Evolutionary conservation across 495 filamentous ascomycete genomes (phyloP).

Genomic region (Rostrohypoxylon terebratum): DNA sequence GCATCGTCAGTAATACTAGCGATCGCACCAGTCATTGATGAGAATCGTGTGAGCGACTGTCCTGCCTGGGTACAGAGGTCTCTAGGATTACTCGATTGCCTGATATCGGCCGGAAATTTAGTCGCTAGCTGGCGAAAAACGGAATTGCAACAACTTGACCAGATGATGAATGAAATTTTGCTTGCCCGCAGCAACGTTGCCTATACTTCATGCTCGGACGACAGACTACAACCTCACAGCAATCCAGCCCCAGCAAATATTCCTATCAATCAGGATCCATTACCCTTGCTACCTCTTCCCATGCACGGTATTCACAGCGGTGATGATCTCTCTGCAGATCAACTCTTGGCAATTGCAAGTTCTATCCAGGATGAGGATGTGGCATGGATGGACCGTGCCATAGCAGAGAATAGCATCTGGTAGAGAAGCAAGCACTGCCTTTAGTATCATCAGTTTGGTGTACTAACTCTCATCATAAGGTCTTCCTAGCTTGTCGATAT

Average conservation of each 20-base stretch:
- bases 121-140: neutral
- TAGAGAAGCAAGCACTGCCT: neutral
- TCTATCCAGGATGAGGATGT: neutral
- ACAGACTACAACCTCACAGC: neutral
- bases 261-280: neutral
- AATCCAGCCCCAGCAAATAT: neutral
- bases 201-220: neutral
- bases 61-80: neutral
- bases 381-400: neutral
- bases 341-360: neutral
- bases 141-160: conserved; percentile 1
- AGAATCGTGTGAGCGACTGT: neutral
- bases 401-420: neutral
- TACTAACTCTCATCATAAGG: neutral
- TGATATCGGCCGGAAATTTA: conserved; percentile 1
- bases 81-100: neutral
- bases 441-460: neutral
- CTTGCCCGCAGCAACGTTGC: neutral
- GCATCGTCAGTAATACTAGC: neutral
- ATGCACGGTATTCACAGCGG: neutral
- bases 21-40: neutral
- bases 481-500: neutral
- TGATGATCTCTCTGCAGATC: conserved; percentile 6
- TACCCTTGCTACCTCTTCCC: neutral
- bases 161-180: neutral